Base-by-base conservation (phyloP, 2,329 filamentous ascomycete species). In the Fusarium annulatum region DNA sequence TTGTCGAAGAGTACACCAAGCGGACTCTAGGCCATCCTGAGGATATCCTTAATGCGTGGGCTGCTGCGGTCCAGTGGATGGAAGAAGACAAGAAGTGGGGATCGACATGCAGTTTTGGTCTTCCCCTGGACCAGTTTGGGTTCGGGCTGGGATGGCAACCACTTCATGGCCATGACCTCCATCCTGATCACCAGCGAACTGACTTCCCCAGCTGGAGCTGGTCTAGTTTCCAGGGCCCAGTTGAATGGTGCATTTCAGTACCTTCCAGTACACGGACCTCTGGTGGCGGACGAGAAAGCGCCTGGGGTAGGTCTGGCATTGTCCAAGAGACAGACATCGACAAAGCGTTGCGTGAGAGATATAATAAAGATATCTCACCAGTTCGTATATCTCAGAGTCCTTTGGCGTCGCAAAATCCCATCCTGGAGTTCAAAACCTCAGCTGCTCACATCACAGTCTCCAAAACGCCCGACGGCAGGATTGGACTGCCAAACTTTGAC, bases 361-460 rank as follows among this genome's bases (percentile, higher is more conserved):
- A 18, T 5, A 5, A n/a, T 1, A 18, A 6, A 33, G 18, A 5
- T n/a, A 9, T 49, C 3, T 49, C 46, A 18, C 46, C 46, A 33
- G 21, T 49, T 3, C 21, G 10, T 12, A 11, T 9, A n/a, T 33
- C 21, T 0, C 46, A 49, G 2, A 49, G 1, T 6, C 15, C 15
- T 7, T n/a, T 33, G 7, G 10, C 3, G 21, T 10, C 21, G 0
- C 21, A 18, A 1, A 7, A n/a, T 12, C 28, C 28, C 3, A 23
- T 49, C 7, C 5, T 49, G 1, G 46, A 33, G 21, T 49, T 49
- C 46, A 33, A 33, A 33, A 49, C 28, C 28, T n/a, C 46, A 18
- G 7, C 21, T 12, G 28, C 46, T n/a, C 5, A 18, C 18, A n/a
- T 33, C 5, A 33, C 28, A 12, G 28, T 49, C 10, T 10, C 15